Conservation (phyloP, 2,329 filamentous ascomycete genomes). For the Penicillium sp. region DNA sequence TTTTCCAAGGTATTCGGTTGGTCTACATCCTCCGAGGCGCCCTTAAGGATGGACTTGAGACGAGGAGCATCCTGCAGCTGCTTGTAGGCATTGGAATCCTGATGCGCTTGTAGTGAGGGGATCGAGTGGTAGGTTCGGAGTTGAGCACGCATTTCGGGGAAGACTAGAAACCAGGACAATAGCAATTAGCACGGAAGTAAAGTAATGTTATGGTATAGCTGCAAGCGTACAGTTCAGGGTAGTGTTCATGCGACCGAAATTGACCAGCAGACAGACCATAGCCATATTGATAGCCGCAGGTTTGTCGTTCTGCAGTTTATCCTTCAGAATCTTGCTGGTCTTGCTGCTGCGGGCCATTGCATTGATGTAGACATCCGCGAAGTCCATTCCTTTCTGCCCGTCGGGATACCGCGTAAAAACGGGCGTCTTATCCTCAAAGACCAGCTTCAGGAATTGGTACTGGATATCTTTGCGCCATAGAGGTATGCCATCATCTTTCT, state of each 20-base stretch:
- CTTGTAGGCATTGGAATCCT: conserved; percentile 95
- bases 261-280: conserved; percentile 97
- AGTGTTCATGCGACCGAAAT: conserved; percentile 98
- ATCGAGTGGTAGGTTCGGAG: conserved; percentile 97
- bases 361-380: conserved; percentile 96
- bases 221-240: conserved; percentile 81
- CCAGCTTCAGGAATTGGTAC: conserved; percentile 62
- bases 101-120: conserved; percentile 88
- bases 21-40: conserved; percentile 84
- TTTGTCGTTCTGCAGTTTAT: conserved; percentile 90
- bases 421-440: conserved; percentile 60
- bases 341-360: conserved; percentile 99
- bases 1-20: conserved; percentile 83
- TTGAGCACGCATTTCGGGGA: conserved; percentile 98
- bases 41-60: conserved; percentile 95
- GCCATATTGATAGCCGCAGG: conserved; percentile 96
- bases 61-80: conserved; percentile 95
- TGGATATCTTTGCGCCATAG: conserved; percentile 68
- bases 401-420: conserved; percentile 95
- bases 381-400: conserved; percentile 68
- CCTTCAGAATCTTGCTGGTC: conserved; percentile 96
- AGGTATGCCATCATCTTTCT: conserved; percentile 67
- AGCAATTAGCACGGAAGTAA: conserved; percentile 4
- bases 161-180: conserved; percentile 61
- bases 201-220: background rate